These are phyloP conservation scores for Populus alba DNA, from an alignment of 345 rosid genomes.

Conservation along the genomic window DNA sequence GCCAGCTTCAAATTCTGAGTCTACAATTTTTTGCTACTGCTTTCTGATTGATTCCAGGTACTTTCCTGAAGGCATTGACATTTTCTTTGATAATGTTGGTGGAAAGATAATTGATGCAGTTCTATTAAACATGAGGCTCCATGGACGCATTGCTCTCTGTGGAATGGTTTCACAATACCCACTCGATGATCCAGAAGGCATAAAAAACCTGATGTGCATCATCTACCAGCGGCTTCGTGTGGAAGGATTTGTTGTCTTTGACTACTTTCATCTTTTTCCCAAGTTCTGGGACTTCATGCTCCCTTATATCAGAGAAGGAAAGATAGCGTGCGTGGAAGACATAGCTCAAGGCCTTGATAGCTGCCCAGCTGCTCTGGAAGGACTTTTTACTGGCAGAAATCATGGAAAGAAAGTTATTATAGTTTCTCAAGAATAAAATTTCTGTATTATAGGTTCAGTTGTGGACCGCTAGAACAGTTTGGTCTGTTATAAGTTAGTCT, in stretches of 20 bases:
- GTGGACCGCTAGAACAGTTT: too few species aligned
- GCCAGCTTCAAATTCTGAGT: too few species aligned
- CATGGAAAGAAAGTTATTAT: not conserved
- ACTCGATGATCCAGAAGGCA: not conserved
- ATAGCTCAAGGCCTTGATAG: conserved; percentile 17
- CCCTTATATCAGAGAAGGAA: conserved; percentile 6
- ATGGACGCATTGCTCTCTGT: conserved; percentile 6
- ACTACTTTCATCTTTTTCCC: not conserved
- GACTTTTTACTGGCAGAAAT: conserved; percentile 5
- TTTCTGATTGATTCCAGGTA: not conserved
- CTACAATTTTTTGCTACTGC: too few species aligned
- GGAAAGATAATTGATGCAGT: conserved; percentile 13
- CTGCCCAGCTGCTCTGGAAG: conserved; percentile 12
- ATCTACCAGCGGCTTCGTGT: not conserved
- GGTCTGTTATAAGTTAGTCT: too few species aligned
- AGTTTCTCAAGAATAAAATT: too few species aligned
- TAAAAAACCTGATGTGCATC: conserved; percentile 5
- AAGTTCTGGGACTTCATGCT: conserved; percentile 8
- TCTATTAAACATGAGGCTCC: conserved; percentile 10
- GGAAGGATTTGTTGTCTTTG: conserved; percentile 2
- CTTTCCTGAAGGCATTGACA: conserved; percentile 11
- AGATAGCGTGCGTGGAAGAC: conserved; percentile 5
- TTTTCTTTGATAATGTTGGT: conserved; percentile 15
- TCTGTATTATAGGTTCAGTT: too few species aligned
- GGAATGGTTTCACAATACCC: conserved; percentile 15